Conservation (phyloP, 495 filamentous ascomycete genomes). For the Lasiosphaeria miniovina region DNA sequence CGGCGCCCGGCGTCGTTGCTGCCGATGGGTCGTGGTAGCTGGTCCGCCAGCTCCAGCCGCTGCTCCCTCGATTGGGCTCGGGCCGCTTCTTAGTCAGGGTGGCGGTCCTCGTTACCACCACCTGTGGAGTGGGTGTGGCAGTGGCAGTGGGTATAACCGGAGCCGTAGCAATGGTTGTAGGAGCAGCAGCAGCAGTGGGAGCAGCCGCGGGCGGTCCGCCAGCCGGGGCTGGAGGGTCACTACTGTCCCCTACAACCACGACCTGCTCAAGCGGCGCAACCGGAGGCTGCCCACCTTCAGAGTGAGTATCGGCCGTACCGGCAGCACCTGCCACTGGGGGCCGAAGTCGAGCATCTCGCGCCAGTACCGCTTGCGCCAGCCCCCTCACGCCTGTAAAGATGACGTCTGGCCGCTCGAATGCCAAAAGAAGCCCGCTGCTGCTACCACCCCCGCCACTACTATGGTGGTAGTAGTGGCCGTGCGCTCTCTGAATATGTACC, state of each 20-base stretch:
- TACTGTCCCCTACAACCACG: conserved; percentile 16
- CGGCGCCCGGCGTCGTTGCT: not conserved
- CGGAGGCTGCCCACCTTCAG: no score
- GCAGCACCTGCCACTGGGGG: not conserved
- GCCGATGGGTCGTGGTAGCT: not conserved
- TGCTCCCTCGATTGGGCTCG: not conserved
- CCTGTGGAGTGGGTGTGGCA: not conserved
- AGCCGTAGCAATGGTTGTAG: no score
- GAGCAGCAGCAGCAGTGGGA: no score
- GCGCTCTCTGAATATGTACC: conserved; percentile 19
- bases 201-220: no score
- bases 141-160: not conserved
- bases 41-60: not conserved
- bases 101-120: no score
- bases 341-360: conserved; percentile 30
- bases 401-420: conserved; percentile 42
- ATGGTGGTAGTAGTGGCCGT: conserved; percentile 19
- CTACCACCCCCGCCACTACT: conserved; percentile 27
- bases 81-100: not conserved
- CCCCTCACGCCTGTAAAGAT: conserved; percentile 38
- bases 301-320: no score
- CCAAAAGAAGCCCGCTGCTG: conserved; percentile 21
- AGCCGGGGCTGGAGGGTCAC: no score
- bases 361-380: conserved; percentile 35
- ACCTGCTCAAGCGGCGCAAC: conserved; percentile 30